Base-by-base conservation (phyloP, 352 stramenopile species). In the Phytopythium helicoides region DNA sequence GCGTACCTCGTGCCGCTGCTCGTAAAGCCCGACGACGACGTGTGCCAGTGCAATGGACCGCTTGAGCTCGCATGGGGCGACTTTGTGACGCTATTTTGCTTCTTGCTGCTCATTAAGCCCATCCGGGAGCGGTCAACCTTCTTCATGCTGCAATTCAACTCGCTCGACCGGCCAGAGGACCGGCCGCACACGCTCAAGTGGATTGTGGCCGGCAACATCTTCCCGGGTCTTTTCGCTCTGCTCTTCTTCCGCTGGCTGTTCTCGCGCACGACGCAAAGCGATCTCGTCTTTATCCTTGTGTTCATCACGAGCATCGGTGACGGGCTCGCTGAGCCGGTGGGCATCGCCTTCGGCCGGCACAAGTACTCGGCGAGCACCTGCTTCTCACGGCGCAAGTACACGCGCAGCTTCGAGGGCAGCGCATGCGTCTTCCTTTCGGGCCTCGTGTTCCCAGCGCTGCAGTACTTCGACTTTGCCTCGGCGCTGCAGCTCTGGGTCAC, bases 91-190 rank as follows among this genome's bases (percentile, higher is more conserved):
- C 81, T 92, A 66, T 51, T 94, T 34, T 77, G 71, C 23, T 94
- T 94, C 58, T 68, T 94, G 34, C 75, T 86, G 55, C 69, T 94
- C 34, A 94, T 94, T 69, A 92, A 92, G 64, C 84, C 84, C 8
- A 68, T 94, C 16, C 81, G 84, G 16, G 84, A 94, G 47, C 67
- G 77, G 51, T 87, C 73, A 35, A 81, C 66, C 56, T 89, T 94
- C 58, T 92, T 94, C 52, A 94, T 94, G 84, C 72, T 94, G 47
- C 84, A 94, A 68, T 94, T 94, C 66, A 94, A 94, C 68, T 91
- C 84, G 47, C 69, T 94, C 19, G 84, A 92, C 54, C 84, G 84
- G 16, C 84, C 84, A 1, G 84, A 94, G 48, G 84, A 94, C 54
- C 77, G 84, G 11, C 84, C 84, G 25, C 69, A 94, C 70, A 94